Evolutionary conservation across 345 rosid species (phyloP), one percentile per base, ranked within the genome.

Genomic region (Turritis glabra): DNA sequence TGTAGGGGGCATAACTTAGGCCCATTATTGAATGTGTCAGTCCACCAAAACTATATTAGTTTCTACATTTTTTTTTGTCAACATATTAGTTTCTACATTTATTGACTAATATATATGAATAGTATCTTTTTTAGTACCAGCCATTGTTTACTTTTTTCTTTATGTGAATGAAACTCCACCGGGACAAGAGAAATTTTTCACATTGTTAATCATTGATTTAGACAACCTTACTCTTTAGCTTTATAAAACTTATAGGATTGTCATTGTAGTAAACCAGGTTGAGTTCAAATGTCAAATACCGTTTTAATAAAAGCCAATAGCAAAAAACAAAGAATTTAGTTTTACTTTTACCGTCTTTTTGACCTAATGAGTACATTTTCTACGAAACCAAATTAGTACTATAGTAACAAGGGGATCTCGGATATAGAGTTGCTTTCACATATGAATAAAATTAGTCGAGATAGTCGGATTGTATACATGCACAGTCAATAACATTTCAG

Each of bases 261-360:
- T 11, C 40, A 33, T 13, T 37, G 13, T 40, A 38, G 26, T 61
- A 40, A 22, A 22, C 1, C 66, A 61, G n/a, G 52, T 23, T 5
- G 67, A 41, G 5, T 62, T 41, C 30, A 60, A 38, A 38, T 60
- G 65, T 60, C 65, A 62, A 41, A 62, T 40, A n/a, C 50, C 12
- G 14, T 37, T 9, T 33, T 26, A 53, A 26, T 37, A 59, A 35
- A 35, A 7, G 27, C 51, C 67, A 43, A 15, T 5, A 43, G 47
- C 19, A n/a, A 43, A 6, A 19, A 43, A 15, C 18, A 15, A 6
- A 38, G 6, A 38, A 38, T 38, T 38, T 12, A 38, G 43, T 3
- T 37, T 11, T 37, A 37, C 40, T 11, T 37, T 37, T 37, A 1
- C 38, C 0, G 40, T 37, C 40, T 37, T 37, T 37, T 37, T 37